These are phyloP conservation scores for Guyanaporus albipodus DNA, from an alignment of 768 basidiomycete species.

Conservation along the genomic window DNA sequence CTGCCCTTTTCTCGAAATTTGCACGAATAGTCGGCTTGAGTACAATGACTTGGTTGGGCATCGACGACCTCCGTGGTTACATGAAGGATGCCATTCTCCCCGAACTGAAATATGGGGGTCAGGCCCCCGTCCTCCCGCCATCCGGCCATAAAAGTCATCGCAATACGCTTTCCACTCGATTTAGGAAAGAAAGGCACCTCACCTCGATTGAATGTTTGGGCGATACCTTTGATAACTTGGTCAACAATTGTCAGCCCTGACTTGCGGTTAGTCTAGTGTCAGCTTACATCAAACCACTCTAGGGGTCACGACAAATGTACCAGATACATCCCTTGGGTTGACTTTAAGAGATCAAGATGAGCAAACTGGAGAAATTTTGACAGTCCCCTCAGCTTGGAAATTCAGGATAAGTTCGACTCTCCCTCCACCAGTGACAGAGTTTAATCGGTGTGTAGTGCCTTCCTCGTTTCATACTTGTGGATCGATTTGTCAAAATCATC, in stretches of 20 bases:
- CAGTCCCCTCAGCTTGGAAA: conserved; percentile 30
- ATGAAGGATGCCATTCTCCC: conserved; percentile 34
- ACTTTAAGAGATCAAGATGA: conserved; percentile 24
- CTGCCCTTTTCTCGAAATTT: background rate
- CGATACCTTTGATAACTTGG: conserved; percentile 25
- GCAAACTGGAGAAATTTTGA: conserved; percentile 26
- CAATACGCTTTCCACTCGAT: conserved; percentile 33
- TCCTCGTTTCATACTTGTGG: background rate
- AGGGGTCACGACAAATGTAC: conserved; percentile 31
- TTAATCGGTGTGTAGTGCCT: conserved; percentile 24
- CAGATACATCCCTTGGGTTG: conserved; percentile 25
- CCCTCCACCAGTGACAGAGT: conserved; percentile 31
- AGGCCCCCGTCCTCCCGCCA: conserved; percentile 18
- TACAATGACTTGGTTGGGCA: conserved; percentile 27
- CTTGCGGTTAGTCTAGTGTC: background rate
- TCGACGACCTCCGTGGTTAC: conserved; percentile 34
- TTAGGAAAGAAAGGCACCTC: conserved; percentile 31
- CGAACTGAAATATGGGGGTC: conserved; percentile 27
- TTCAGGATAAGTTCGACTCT: conserved; percentile 25
- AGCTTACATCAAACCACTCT: conserved; percentile 1
- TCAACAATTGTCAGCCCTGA: conserved; percentile 28
- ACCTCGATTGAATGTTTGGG: conserved; percentile 26
- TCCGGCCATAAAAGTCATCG: conserved; percentile 34
- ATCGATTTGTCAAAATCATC: background rate
- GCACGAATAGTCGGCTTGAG: background rate